Conservation (phyloP, 23 red algal genomes). For the Gracilaria vermiculophylla region DNA sequence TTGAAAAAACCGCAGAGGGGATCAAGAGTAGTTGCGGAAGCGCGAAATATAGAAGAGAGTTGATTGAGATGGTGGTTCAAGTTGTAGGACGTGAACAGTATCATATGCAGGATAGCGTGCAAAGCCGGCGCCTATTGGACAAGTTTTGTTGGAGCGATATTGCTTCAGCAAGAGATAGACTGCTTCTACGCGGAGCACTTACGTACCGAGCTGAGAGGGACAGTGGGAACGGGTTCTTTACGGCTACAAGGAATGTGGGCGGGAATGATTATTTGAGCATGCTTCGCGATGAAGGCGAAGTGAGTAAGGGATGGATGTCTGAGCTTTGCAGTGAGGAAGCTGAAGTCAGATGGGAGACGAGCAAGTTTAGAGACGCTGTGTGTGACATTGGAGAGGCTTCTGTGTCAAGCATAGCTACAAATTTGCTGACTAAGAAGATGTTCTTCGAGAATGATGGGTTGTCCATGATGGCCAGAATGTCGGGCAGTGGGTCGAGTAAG, state of each 20-base stretch:
- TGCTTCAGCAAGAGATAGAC: neutral
- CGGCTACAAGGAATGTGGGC: neutral
- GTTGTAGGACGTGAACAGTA: neutral
- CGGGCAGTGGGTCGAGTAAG: neutral
- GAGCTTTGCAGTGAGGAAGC: neutral
- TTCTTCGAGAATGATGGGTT: neutral
- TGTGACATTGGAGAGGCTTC: conserved; percentile 6
- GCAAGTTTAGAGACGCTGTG: neutral
- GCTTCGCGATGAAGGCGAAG: neutral
- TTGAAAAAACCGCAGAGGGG: neutral
- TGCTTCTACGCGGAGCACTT: neutral
- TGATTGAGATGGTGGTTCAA: conserved; percentile 10
- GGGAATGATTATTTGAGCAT: neutral
- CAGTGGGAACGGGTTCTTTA: neutral
- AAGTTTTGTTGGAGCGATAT: conserved; percentile 16
- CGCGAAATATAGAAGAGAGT: neutral
- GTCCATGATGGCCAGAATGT: conserved; percentile 9
- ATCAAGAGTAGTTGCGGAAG: neutral
- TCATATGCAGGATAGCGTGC: neutral
- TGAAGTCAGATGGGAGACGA: neutral
- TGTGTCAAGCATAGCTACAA: neutral
- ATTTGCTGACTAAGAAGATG: conserved; percentile 11
- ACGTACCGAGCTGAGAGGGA: neutral
- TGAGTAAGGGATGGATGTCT: neutral
- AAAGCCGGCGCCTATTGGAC: neutral